Percentiles rank a stretch among this genome's conserved stretches.
Conservation (phyloP, 2,329 filamentous ascomycete genomes). For the Aureobasidium melanogenum region DNA sequence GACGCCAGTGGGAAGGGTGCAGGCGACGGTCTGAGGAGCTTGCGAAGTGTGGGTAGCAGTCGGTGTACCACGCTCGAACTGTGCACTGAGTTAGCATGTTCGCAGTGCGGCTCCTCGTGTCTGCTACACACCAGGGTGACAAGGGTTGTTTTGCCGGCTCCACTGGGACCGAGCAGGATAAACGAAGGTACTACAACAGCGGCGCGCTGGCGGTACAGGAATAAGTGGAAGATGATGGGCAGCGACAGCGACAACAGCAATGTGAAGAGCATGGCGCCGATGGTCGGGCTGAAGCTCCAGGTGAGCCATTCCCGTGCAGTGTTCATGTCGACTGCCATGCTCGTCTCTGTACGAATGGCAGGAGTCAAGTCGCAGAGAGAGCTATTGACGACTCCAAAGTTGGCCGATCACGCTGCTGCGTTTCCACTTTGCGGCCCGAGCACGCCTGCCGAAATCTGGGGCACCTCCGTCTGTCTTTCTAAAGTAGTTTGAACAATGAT, state of each 20-base stretch:
- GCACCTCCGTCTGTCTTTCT: background rate
- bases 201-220: conserved; percentile 59
- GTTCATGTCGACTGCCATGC: background rate
- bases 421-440: conserved; percentile 1
- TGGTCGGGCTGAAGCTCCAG: conserved; percentile 36
- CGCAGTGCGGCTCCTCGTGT: background rate
- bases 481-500: too few species aligned
- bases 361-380: background rate
- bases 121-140: conserved; percentile 56
- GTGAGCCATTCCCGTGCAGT: conserved; percentile 32
- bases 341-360: background rate
- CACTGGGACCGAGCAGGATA: conserved; percentile 71
- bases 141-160: conserved; percentile 79
- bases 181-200: conserved; percentile 66
- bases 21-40: conserved; percentile 46
- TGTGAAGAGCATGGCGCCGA: conserved; percentile 54
- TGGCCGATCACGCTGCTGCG: background rate
- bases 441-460: conserved; percentile 4
- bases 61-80: conserved; percentile 48
- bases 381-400: background rate
- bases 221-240: conserved; percentile 68
- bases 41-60: conserved; percentile 55
- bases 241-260: conserved; percentile 60
- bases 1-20: conserved; percentile 45
- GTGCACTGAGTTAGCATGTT: conserved; percentile 1